phyloP scores from a whole-genome alignment of 805 yeast species.

The Cyberlindnera maritima region DNA sequence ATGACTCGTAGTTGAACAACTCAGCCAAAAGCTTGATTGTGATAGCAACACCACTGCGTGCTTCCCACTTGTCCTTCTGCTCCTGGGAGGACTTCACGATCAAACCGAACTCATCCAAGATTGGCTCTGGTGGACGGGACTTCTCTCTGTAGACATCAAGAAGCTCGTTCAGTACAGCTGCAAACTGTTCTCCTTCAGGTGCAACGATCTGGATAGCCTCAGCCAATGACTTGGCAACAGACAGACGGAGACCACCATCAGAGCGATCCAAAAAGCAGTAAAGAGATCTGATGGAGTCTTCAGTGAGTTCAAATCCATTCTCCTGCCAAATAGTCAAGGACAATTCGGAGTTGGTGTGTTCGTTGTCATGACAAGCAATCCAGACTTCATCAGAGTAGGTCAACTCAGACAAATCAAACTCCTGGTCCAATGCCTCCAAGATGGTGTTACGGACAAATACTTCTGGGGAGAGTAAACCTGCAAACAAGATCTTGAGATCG shows the following conservation, averaged over 20 bases:
- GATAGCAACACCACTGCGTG: slow-evolving; percentile 77
- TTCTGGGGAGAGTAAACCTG: slow-evolving; percentile 56
- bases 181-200: slow-evolving; percentile 27
- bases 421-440: slow-evolving; percentile 82
- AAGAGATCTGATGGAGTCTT: slow-evolving; percentile 44
- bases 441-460: slow-evolving; percentile 74
- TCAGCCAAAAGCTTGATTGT: slow-evolving; percentile 55
- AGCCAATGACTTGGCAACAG: slow-evolving; percentile 69
- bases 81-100: slow-evolving; percentile 58
- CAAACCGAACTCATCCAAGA: slow-evolving; percentile 77
- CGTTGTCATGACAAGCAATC: slow-evolving; percentile 76
- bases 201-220: slow-evolving; percentile 45
- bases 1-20: slow-evolving; percentile 33
- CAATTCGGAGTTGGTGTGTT: slow-evolving; percentile 53
- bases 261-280: slow-evolving; percentile 47
- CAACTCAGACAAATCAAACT: slow-evolving; percentile 51
- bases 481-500: slow-evolving; percentile 60
- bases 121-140: slow-evolving; percentile 73
- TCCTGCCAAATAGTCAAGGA: slow-evolving; percentile 89
- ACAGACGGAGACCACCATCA: slow-evolving; percentile 67
- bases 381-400: slow-evolving; percentile 66
- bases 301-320: slow-evolving; percentile 50
- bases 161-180: slow-evolving; percentile 40
- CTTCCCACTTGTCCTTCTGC: slow-evolving; percentile 79
- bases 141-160: slow-evolving; percentile 55